These are phyloP conservation scores for Xanthoconium stramineum DNA, from an alignment of 768 basidiomycete species.

Conservation along the genomic window DNA sequence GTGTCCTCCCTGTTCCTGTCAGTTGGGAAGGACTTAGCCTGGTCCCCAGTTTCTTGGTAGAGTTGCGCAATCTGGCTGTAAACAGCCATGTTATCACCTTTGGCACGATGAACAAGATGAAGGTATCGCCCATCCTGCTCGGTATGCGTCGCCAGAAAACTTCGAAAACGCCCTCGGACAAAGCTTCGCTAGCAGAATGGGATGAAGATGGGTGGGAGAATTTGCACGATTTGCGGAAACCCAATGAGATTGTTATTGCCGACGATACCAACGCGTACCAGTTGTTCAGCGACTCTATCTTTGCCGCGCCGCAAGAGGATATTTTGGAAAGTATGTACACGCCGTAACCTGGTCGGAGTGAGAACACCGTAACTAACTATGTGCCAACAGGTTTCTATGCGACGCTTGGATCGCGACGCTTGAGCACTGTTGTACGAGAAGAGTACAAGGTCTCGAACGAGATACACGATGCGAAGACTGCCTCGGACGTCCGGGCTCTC, in stretches of 20 bases:
- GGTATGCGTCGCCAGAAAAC: constrained; percentile 60
- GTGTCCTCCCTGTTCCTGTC: constrained; percentile 17
- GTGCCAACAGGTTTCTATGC: constrained; percentile 61
- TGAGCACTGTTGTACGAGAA: constrained; percentile 74
- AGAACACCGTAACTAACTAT: not conserved
- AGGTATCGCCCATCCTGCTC: constrained; percentile 65
- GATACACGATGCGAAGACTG: constrained; percentile 43
- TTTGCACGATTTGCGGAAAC: constrained; percentile 66
- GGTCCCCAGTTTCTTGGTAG: constrained; percentile 64
- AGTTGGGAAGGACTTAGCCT: not conserved
- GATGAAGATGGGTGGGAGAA: constrained; percentile 77
- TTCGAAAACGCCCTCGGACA: constrained; percentile 13
- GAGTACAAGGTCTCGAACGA: constrained; percentile 64
- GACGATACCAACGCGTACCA: constrained; percentile 84
- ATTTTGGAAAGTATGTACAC: constrained; percentile 67
- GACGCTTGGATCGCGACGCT: constrained; percentile 67
- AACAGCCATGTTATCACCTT: constrained; percentile 57
- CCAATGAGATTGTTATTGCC: constrained; percentile 73
- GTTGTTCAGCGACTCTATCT: constrained; percentile 72
- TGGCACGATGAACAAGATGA: constrained; percentile 57
- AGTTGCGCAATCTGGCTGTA: constrained; percentile 84
- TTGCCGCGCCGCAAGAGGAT: constrained; percentile 85
- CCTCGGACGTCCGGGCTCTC: constrained; percentile 52
- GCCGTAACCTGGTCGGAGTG: not conserved
- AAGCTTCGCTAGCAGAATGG: constrained; percentile 24